Conservation (phyloP, 805 yeast species). For the Soucietia sequanensis region DNA sequence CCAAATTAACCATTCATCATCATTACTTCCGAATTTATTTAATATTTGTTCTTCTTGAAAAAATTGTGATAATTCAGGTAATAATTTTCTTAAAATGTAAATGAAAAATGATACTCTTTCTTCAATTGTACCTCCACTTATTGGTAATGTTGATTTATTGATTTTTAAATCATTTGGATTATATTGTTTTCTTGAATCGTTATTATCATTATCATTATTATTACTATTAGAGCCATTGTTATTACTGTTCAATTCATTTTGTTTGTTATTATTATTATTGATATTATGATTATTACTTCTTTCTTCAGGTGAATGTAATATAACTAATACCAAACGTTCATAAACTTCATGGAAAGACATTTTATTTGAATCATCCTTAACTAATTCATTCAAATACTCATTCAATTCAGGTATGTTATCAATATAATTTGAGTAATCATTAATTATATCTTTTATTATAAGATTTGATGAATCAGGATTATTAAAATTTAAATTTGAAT, state of each 20-base stretch:
- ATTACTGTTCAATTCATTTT: constrained; percentile 6
- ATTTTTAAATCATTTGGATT: constrained; percentile 17
- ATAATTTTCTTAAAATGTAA: constrained; percentile 53
- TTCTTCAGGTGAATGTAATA: constrained; percentile 70
- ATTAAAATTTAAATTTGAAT: too few species aligned
- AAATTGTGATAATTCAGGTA: constrained; percentile 76
- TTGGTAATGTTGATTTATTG: constrained; percentile 40
- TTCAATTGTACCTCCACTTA: constrained; percentile 62
- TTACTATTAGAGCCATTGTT: constrained; percentile 8
- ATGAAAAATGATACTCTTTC: constrained; percentile 70
- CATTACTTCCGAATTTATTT: constrained; percentile 52
- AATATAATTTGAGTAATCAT: constrained; percentile 39
- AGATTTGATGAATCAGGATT: constrained; percentile 21
- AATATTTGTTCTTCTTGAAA: constrained; percentile 79
- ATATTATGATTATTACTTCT: constrained; percentile 9
- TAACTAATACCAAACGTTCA: constrained; percentile 72
- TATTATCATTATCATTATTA: constrained; percentile 13
- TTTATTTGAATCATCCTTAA: constrained; percentile 25
- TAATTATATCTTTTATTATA: constrained; percentile 30
- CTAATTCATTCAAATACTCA: constrained; percentile 17
- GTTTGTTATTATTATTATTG: not conserved
- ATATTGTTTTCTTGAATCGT: constrained; percentile 3
- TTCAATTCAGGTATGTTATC: constrained; percentile 27
- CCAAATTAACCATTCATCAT: constrained; percentile 91
- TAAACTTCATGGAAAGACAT: constrained; percentile 65